Evolutionary conservation across 108 stramenopile species (phyloP).

Genomic region (Nitzschia palea): DNA sequence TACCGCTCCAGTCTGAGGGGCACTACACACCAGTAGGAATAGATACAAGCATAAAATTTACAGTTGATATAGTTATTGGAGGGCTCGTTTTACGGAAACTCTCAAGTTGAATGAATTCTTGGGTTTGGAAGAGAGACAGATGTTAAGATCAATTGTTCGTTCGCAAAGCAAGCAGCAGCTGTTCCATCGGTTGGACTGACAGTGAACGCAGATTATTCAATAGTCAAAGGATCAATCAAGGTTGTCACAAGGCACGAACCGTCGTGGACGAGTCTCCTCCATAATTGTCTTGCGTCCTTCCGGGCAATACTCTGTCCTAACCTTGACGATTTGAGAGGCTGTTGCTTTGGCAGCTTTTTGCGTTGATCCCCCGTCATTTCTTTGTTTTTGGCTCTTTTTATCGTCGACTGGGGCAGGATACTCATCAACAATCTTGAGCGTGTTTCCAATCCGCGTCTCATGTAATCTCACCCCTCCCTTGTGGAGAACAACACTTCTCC

Average conservation of each 20-base stretch:
- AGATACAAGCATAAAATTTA: too few species aligned
- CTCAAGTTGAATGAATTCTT: too few species aligned
- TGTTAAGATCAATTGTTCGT: too few species aligned
- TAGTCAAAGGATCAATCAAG: slow-evolving; percentile 14
- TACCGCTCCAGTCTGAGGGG: too few species aligned
- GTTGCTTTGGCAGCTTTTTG: not conserved
- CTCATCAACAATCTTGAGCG: slow-evolving; percentile 32
- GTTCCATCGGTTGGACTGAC: too few species aligned
- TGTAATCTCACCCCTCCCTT: slow-evolving; percentile 23
- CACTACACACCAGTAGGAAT: too few species aligned
- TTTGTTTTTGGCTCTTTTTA: not conserved
- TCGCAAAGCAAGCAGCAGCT: too few species aligned
- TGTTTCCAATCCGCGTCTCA: slow-evolving; percentile 6
- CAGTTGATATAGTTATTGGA: too few species aligned
- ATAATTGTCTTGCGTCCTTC: slow-evolving; percentile 24
- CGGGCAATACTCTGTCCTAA: slow-evolving; percentile 34
- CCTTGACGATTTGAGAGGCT: slow-evolving; percentile 21
- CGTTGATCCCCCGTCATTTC: not conserved
- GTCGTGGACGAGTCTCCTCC: slow-evolving; percentile 18
- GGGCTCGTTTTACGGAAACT: too few species aligned
- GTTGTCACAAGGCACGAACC: slow-evolving; percentile 33
- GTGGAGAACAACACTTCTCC: slow-evolving; percentile 11
- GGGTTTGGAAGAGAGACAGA: too few species aligned
- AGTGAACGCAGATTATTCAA: too few species aligned
- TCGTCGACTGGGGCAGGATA: slow-evolving; percentile 14